Conservation (phyloP, 768 basidiomycete genomes). For the Leccinum olivaceopallidum region DNA sequence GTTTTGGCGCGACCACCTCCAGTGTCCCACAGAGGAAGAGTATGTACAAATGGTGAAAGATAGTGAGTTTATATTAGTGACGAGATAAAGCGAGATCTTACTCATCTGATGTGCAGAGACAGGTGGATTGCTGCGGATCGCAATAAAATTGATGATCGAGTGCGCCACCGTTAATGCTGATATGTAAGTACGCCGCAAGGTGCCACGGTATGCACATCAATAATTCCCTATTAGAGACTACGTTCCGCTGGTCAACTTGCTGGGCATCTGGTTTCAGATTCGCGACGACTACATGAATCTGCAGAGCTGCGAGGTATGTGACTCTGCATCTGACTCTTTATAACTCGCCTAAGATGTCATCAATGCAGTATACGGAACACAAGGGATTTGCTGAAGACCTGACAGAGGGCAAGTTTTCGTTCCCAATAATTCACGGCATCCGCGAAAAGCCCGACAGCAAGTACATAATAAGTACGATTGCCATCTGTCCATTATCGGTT, state of each 20-base stretch:
- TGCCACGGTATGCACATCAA: not conserved
- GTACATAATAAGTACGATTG: slow-evolving; percentile 77
- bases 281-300: slow-evolving; percentile 53
- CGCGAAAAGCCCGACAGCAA: slow-evolving; percentile 74
- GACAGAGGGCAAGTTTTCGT: slow-evolving; percentile 97
- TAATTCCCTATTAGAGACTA: slow-evolving; percentile 41
- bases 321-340: too few species aligned
- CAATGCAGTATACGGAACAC: slow-evolving; percentile 70
- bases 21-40: slow-evolving; percentile 92
- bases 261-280: slow-evolving; percentile 61
- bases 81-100: not conserved
- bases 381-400: slow-evolving; percentile 94
- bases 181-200: slow-evolving; percentile 43
- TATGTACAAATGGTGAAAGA: slow-evolving; percentile 96
- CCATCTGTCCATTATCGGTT: not conserved
- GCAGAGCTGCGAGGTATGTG: slow-evolving; percentile 25
- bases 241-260: slow-evolving; percentile 55
- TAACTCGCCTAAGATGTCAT: not conserved
- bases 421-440: slow-evolving; percentile 91
- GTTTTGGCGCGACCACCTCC: slow-evolving; percentile 88
- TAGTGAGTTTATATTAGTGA: slow-evolving; percentile 50
- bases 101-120: slow-evolving; percentile 63
- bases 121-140: slow-evolving; percentile 87
- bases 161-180: slow-evolving; percentile 61
- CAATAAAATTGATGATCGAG: slow-evolving; percentile 95